Percentiles rank a stretch among this genome's conserved stretches.
These are phyloP conservation scores for Sanghuangporus weigelae DNA, from an alignment of 1,284 basidiomycete genomes.

Conservation along the genomic window DNA sequence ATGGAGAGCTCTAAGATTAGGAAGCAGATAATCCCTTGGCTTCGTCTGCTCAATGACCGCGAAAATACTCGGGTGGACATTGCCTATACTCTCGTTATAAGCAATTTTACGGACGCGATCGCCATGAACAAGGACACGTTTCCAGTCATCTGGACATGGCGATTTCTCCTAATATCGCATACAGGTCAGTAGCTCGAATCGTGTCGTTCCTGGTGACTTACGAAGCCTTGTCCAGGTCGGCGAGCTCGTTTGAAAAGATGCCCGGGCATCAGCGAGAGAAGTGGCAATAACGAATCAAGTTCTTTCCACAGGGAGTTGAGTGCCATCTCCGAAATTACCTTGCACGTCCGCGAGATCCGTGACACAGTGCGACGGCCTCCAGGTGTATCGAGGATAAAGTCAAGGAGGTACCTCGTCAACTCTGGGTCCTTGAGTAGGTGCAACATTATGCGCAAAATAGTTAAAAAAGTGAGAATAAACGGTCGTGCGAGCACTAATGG, in stretches of 20 bases:
- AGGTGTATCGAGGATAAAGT: conserved; percentile 61
- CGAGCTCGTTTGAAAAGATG: conserved; percentile 60
- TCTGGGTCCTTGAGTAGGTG: conserved; percentile 60
- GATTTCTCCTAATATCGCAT: conserved; percentile 41
- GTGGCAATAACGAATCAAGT: conserved; percentile 65
- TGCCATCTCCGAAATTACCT: conserved; percentile 65
- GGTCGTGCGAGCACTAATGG: neutral
- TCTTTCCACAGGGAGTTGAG: conserved; percentile 69
- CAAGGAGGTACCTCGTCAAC: conserved; percentile 55
- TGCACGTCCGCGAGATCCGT: conserved; percentile 68
- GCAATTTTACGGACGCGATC: conserved; percentile 59
- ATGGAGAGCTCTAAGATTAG: conserved; percentile 57
- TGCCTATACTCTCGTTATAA: conserved; percentile 63
- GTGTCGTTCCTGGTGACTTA: conserved; percentile 35
- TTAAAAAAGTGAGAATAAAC: conserved; percentile 28
- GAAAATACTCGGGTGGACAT: conserved; percentile 58
- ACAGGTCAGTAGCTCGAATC: neutral
- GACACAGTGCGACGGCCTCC: conserved; percentile 59
- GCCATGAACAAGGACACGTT: conserved; percentile 54
- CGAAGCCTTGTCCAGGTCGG: conserved; percentile 68
- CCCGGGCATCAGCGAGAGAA: conserved; percentile 64
- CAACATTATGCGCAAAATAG: conserved; percentile 39
- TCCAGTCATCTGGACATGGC: conserved; percentile 64
- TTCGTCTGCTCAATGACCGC: conserved; percentile 56
- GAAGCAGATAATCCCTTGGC: conserved; percentile 58